Base-by-base conservation (phyloP, 2,329 filamentous ascomycete species). In the Penicillium sp. region DNA sequence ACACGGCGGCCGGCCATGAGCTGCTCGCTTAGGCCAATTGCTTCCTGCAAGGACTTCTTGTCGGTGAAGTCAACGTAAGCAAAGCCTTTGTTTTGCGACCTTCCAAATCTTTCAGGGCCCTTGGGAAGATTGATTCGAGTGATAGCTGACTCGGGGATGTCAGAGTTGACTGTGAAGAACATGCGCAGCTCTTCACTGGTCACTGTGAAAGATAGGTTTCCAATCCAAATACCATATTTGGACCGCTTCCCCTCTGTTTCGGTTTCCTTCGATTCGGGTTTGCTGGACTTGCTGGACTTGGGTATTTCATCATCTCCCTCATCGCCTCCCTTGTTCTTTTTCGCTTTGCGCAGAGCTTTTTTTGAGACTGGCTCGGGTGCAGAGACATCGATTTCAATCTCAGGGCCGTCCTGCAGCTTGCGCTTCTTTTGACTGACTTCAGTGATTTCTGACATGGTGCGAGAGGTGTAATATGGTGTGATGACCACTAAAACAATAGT, bases 311-410 rank as follows among this genome's bases (percentile, higher is more conserved):
- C 58, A 8, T 64, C 57, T 11, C 58, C 51, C 12, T 58, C 57
- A 30, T 44, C 51, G 12, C 48, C 52, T 26, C 54, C 42, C 41
- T 62, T 61, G 55, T 69, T 69, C 77, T 96, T 97, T 75, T 97
- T 97, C 56, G 95, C 84, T 59, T 88, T 87, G 71, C 94, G 91
- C 64, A 91, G 85, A 59, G 90, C 91, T 72, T 94, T 95, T 75
- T 97, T 99, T 33, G 94, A 97, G 1, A 91, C 90, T 19, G 94
- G 94, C 70, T 97, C 92, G 26, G 94, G 94, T n/a, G 89, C 86
- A 61, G 80, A 82, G 60, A 99, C 78, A 72, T 99, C 90, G 70
- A 99, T 91, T 73, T 96, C 91, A 68, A 99, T 88, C 67, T 92
- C 89, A 25, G 71, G 58, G 36, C 68, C 71, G 17, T 76, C 76